Percentiles rank a stretch among this genome's conserved stretches.
phyloP scores from a whole-genome alignment of 495 filamentous ascomycete genomes.

The Apiosordaria backusii region DNA sequence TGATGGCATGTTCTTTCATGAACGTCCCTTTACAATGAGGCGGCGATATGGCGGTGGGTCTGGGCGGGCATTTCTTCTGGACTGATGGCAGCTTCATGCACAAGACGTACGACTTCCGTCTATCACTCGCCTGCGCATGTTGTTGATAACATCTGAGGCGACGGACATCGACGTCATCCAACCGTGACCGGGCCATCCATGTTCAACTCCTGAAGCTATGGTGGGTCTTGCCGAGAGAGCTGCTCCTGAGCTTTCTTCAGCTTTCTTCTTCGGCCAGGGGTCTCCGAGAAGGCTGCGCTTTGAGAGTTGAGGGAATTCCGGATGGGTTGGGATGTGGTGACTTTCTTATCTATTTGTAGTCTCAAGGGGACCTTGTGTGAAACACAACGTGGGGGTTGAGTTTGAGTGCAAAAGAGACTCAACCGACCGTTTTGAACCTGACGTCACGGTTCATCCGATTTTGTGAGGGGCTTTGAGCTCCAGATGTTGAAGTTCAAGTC shows the following conservation, averaged over 20 bases:
- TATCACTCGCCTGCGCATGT: background rate
- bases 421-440: background rate
- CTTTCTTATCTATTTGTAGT: background rate
- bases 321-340: background rate
- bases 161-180: background rate
- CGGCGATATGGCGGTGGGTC: background rate
- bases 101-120: background rate
- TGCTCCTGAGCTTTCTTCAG: background rate
- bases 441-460: background rate
- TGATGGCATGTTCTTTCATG: background rate
- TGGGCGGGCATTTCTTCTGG: background rate
- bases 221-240: background rate
- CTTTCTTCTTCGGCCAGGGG: background rate
- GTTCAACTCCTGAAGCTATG: background rate
- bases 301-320: background rate
- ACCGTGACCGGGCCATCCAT: background rate
- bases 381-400: background rate
- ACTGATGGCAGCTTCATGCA: background rate
- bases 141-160: background rate
- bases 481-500: background rate
- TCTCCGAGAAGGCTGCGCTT: background rate
- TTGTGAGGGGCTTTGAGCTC: background rate
- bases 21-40: background rate
- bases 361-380: background rate
- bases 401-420: background rate